Percentiles rank a stretch among this genome's conserved stretches.
phyloP scores from a whole-genome alignment of 1,139 yeast genomes.

The Scheffersomyces cryptocercus region DNA sequence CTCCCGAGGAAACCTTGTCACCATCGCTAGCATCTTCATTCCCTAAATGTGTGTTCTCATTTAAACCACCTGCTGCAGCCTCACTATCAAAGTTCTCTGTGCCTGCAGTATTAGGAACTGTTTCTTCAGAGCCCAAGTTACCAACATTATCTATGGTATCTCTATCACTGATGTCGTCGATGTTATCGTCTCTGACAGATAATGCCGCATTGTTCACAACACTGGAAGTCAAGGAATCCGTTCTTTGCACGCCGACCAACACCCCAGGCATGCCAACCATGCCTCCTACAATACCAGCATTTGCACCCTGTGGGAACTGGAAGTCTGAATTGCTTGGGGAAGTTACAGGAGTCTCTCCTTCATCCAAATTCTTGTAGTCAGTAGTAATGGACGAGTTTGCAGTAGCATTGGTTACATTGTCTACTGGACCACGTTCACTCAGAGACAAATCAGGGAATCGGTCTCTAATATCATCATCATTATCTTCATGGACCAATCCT shows the following conservation, averaged over 20 bases:
- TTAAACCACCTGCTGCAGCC: slow-evolving; percentile 4
- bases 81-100: slow-evolving; percentile 14
- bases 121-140: slow-evolving; percentile 14
- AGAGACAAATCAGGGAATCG: slow-evolving; percentile 19
- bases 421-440: slow-evolving; percentile 15
- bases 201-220: slow-evolving; percentile 90
- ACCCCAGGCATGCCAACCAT: slow-evolving; percentile 52
- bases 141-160: slow-evolving; percentile 49
- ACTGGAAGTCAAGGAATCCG: slow-evolving; percentile 85
- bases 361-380: slow-evolving; percentile 29
- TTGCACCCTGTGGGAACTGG: slow-evolving; percentile 50
- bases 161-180: slow-evolving; percentile 60
- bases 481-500: slow-evolving; percentile 6
- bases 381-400: slow-evolving; percentile 41
- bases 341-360: slow-evolving; percentile 54
- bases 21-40: slow-evolving; percentile 29
- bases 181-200: slow-evolving; percentile 77
- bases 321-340: slow-evolving; percentile 57
- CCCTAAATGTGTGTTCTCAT: slow-evolving; percentile 15
- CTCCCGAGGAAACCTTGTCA: slow-evolving; percentile 48
- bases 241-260: slow-evolving; percentile 50
- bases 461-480: slow-evolving; percentile 9
- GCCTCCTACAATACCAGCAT: slow-evolving; percentile 40
- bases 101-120: slow-evolving; percentile 17
- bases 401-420: slow-evolving; percentile 26